Evolutionary conservation across 1,284 basidiomycete species (phyloP).

Genomic region (Kwoniella shivajii): DNA sequence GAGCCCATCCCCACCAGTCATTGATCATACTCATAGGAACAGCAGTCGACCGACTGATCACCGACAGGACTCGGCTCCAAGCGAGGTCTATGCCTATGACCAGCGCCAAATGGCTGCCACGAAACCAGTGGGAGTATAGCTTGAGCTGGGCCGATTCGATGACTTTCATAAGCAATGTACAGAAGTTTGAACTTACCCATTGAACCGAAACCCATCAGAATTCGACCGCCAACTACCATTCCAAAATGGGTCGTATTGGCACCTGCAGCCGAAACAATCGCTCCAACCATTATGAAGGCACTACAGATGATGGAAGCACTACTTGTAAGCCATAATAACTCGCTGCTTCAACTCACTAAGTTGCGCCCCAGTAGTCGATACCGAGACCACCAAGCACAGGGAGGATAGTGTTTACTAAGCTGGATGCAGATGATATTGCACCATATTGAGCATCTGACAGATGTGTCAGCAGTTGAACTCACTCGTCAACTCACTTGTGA

Average conservation of each 20-base stretch:
- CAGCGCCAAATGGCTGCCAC: slow-evolving; percentile 32
- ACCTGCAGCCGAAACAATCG: slow-evolving; percentile 38
- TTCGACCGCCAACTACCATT: slow-evolving; percentile 32
- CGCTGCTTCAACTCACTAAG: slow-evolving; percentile 23
- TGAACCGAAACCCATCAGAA: slow-evolving; percentile 41
- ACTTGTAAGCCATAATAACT: not conserved
- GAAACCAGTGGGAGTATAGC: slow-evolving; percentile 46
- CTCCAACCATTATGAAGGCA: slow-evolving; percentile 43
- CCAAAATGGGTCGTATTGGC: slow-evolving; percentile 32
- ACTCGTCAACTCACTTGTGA: slow-evolving; percentile 39
- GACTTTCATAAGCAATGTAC: slow-evolving; percentile 1
- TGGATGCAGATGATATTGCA: slow-evolving; percentile 47
- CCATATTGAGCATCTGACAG: slow-evolving; percentile 51
- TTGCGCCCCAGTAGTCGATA: slow-evolving; percentile 54
- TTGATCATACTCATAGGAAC: slow-evolving; percentile 49
- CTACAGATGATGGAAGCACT: slow-evolving; percentile 39
- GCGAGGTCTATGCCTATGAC: slow-evolving; percentile 42
- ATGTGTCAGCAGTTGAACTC: not conserved
- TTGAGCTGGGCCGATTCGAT: slow-evolving; percentile 42
- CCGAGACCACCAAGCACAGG: slow-evolving; percentile 55
- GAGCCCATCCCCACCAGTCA: slow-evolving; percentile 49
- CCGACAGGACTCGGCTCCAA: slow-evolving; percentile 35
- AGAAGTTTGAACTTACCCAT: slow-evolving; percentile 11
- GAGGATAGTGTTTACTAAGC: slow-evolving; percentile 54
- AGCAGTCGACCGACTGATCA: slow-evolving; percentile 38